These are phyloP conservation scores for Verticillium albo-atrum DNA, from an alignment of 2,329 filamentous ascomycete genomes.

Conservation along the genomic window DNA sequence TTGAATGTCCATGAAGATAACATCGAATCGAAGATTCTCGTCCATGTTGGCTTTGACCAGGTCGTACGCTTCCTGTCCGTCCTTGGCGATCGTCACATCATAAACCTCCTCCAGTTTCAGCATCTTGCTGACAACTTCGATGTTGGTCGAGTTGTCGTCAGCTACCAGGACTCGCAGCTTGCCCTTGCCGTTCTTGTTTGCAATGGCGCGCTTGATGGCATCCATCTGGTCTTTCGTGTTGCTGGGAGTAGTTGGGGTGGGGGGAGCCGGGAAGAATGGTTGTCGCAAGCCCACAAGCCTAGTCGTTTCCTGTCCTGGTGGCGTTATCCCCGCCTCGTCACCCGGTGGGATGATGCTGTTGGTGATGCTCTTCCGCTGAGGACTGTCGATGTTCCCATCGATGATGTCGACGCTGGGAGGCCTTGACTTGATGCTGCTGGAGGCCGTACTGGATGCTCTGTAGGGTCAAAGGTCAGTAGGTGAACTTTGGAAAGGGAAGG, in stretches of 20 bases:
- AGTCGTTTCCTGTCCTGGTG: conserved; percentile 17
- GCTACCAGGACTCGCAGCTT: conserved; percentile 82
- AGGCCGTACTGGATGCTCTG: conserved; percentile 49
- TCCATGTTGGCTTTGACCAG: conserved; percentile 80
- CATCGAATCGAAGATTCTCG: conserved; percentile 66
- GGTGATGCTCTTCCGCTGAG: conserved; percentile 11
- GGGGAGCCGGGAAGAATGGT: conserved; percentile 65
- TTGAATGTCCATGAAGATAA: conserved; percentile 95
- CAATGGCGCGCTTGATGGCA: conserved; percentile 61
- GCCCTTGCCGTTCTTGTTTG: conserved; percentile 50
- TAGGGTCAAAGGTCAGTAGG: neutral
- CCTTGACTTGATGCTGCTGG: conserved; percentile 48
- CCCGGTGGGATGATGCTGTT: conserved; percentile 6
- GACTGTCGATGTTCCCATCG: conserved; percentile 26
- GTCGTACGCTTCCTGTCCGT: conserved; percentile 83
- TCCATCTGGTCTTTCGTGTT: conserved; percentile 57
- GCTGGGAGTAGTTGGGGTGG: conserved; percentile 22
- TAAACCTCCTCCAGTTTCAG: conserved; percentile 75
- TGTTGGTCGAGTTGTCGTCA: conserved; percentile 60
- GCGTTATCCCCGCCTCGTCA: conserved; percentile 18
- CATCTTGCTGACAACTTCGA: conserved; percentile 57
- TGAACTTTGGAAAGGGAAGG: conserved; percentile 7
- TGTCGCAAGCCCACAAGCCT: conserved; percentile 77
- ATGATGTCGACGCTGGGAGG: conserved; percentile 39
- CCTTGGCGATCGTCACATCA: conserved; percentile 83